These are phyloP conservation scores for Pinus tabuliformis DNA, from an alignment of 75 land plant species.

Conservation along the genomic window DNA sequence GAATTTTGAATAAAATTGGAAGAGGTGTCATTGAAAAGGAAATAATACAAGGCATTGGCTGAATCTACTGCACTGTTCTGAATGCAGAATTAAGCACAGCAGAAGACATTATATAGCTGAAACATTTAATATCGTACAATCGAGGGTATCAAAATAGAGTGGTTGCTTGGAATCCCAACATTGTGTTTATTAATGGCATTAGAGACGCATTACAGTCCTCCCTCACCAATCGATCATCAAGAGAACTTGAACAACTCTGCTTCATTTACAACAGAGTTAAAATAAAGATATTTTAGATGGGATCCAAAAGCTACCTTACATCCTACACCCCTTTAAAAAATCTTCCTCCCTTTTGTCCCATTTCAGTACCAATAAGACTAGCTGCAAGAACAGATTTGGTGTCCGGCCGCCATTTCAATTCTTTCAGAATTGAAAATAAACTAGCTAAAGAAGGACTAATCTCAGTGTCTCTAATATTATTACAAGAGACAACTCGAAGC, in stretches of 20 bases:
- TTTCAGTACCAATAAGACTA: slow-evolving; percentile 67
- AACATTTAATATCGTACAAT: not conserved
- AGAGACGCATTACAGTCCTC: not conserved
- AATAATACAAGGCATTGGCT: slow-evolving; percentile 6
- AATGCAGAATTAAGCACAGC: slow-evolving; percentile 4
- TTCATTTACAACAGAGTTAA: not conserved
- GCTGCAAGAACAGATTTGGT: slow-evolving; percentile 62
- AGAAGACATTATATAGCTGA: not conserved
- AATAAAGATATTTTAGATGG: not conserved
- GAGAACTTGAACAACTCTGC: not conserved
- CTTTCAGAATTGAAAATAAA: slow-evolving; percentile 70
- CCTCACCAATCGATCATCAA: not conserved
- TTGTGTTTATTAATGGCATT: not conserved
- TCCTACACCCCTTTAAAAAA: slow-evolving; percentile 53
- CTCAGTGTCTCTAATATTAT: slow-evolving; percentile 73
- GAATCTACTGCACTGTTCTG: slow-evolving; percentile 3
- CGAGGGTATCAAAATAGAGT: not conserved
- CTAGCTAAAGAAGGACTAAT: slow-evolving; percentile 61
- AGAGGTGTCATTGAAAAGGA: slow-evolving; percentile 6
- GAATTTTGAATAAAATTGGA: not conserved
- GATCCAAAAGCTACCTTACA: not conserved
- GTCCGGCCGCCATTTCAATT: slow-evolving; percentile 94
- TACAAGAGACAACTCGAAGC: slow-evolving; percentile 77
- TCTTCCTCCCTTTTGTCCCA: slow-evolving; percentile 77
- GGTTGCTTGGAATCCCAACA: not conserved